Evolutionary conservation across 2,329 filamentous ascomycete species (phyloP).

Genomic region (Colletotrichum sp.): DNA sequence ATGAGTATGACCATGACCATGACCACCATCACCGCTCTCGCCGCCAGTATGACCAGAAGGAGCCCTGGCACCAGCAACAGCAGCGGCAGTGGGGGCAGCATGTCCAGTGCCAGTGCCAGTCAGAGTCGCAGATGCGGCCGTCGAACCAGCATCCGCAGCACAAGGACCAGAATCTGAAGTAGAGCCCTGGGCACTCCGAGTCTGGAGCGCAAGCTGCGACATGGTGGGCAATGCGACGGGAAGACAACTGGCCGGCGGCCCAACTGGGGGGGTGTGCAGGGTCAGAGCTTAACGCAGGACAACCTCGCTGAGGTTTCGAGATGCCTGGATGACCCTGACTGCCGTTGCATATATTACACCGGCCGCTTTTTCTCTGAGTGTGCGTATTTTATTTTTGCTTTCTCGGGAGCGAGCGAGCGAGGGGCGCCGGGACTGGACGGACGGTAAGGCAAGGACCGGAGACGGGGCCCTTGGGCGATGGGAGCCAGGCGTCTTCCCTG

Average conservation of each 20-base stretch:
- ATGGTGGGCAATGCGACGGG: slow-evolving; percentile 51
- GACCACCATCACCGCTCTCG: neutral
- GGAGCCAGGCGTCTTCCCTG: neutral
- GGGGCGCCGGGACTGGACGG: neutral
- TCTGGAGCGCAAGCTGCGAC: slow-evolving; percentile 56
- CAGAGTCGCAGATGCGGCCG: neutral
- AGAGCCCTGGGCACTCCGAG: slow-evolving; percentile 43
- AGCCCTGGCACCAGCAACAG: neutral
- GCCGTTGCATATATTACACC: slow-evolving; percentile 47
- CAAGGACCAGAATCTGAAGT: slow-evolving; percentile 32
- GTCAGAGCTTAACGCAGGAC: slow-evolving; percentile 37
- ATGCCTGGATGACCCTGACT: slow-evolving; percentile 49
- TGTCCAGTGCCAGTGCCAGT: neutral
- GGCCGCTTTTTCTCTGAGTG: neutral
- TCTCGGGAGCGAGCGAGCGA: slow-evolving; percentile 13
- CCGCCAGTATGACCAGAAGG: neutral
- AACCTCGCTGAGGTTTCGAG: slow-evolving; percentile 37
- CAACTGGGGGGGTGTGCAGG: slow-evolving; percentile 30
- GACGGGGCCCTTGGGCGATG: neutral
- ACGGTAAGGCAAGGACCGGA: neutral
- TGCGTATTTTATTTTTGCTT: neutral
- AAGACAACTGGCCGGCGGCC: slow-evolving; percentile 25
- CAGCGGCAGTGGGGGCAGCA: neutral
- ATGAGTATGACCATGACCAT: neutral
- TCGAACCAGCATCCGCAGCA: slow-evolving; percentile 9